Percentiles rank a stretch among this genome's conserved stretches.
These are phyloP conservation scores for Pestalotiopsis sp. DNA, from an alignment of 2,329 filamentous ascomycete genomes.

Conservation along the genomic window DNA sequence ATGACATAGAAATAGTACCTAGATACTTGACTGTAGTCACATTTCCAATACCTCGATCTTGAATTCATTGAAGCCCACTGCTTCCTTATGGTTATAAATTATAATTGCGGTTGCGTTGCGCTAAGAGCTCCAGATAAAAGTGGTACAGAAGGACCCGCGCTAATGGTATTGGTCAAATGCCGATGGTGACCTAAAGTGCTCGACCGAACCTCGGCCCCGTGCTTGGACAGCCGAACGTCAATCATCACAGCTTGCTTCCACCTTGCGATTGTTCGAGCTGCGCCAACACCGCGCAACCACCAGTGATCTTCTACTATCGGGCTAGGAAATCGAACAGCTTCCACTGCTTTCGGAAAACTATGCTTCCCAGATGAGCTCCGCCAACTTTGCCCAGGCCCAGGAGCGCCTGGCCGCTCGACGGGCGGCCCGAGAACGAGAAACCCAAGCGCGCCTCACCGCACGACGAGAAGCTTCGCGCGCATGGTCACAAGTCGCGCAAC, in stretches of 20 bases:
- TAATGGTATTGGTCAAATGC: no score
- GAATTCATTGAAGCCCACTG: no score
- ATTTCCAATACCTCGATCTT: no score
- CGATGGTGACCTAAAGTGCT: background rate
- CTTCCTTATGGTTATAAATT: no score
- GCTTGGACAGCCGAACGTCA: background rate
- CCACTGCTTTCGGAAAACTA: background rate
- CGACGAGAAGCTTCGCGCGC: constrained; percentile 56
- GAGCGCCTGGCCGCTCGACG: constrained; percentile 82
- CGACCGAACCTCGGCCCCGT: constrained; percentile 2
- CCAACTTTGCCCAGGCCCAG: constrained; percentile 86
- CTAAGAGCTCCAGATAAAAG: no score
- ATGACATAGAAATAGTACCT: no score
- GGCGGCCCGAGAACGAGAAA: constrained; percentile 70
- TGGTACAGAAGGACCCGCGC: no score
- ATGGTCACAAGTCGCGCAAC: constrained; percentile 55
- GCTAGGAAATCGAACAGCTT: background rate
- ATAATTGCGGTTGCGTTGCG: no score
- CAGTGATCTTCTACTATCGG: background rate
- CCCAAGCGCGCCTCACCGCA: constrained; percentile 57
- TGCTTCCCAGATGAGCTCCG: constrained; percentile 45
- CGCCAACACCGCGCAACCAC: background rate
- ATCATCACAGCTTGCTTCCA: background rate
- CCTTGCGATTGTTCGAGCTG: background rate
- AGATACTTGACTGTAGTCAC: no score